phyloP scores from a whole-genome alignment of 345 rosid species.

The Eutrema japonicum region DNA sequence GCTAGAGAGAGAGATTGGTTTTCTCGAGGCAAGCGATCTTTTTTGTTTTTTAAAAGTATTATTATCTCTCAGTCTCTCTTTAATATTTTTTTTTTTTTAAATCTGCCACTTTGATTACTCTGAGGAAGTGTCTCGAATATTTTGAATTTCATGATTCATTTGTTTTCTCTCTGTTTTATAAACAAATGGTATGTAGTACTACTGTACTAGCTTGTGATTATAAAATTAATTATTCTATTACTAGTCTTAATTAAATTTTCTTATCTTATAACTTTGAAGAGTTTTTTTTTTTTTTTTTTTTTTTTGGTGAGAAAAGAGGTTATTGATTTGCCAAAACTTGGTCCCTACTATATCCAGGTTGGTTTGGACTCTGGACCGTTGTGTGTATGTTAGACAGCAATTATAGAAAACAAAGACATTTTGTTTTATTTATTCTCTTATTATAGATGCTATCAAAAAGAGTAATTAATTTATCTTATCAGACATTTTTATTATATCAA shows the following conservation, averaged over 20 bases:
- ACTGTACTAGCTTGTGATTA: conserved; percentile 23
- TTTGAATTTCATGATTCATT: conserved; percentile 38
- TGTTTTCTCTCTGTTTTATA: not conserved
- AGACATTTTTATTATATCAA: conserved; percentile 26
- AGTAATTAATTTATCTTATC: conserved; percentile 27
- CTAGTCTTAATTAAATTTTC: not conserved
- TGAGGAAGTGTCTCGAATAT: conserved; percentile 37
- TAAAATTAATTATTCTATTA: not conserved
- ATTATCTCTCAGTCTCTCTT: not conserved
- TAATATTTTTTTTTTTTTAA: not conserved
- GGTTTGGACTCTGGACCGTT: conserved; percentile 45
- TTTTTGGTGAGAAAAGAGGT: conserved; percentile 9
- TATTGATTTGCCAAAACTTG: conserved; percentile 31
- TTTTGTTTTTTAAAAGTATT: conserved; percentile 3
- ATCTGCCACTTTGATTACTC: conserved; percentile 39
- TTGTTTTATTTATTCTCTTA: conserved; percentile 24
- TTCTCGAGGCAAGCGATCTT: conserved; percentile 74
- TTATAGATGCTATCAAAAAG: conserved; percentile 22
- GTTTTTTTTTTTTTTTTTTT: not conserved
- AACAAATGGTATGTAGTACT: not conserved
- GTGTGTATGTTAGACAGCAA: conserved; percentile 36
- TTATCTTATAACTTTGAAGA: conserved; percentile 1
- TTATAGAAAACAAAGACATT: conserved; percentile 37
- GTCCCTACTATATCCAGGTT: conserved; percentile 49
- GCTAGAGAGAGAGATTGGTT: conserved; percentile 88